These are phyloP conservation scores for Pythium monospermum DNA, from an alignment of 352 stramenopile genomes.

Conservation along the genomic window DNA sequence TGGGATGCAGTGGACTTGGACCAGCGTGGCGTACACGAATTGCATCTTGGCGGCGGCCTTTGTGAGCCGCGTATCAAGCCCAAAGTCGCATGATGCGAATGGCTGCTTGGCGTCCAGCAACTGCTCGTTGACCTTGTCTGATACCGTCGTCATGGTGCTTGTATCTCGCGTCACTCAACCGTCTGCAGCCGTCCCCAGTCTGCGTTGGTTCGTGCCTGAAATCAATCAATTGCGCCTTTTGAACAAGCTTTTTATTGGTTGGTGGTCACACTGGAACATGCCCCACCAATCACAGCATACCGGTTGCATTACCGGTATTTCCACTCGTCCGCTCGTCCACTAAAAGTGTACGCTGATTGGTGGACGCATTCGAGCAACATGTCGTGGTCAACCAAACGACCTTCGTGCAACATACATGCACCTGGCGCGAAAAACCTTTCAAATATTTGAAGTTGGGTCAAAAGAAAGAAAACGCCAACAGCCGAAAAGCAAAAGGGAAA, in stretches of 20 bases:
- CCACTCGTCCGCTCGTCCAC: constrained; percentile 6
- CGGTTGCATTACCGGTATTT: constrained; percentile 17
- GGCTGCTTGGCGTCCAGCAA: constrained; percentile 74
- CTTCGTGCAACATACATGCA: constrained; percentile 3
- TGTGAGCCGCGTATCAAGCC: constrained; percentile 88
- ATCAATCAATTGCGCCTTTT: constrained; percentile 10
- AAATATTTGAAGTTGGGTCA: constrained; percentile 21
- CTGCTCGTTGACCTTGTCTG: constrained; percentile 58
- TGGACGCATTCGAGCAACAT: constrained; percentile 10
- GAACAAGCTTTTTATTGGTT: constrained; percentile 20
- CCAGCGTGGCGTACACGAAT: constrained; percentile 92
- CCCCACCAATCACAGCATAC: constrained; percentile 8
- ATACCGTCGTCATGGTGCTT: constrained; percentile 23
- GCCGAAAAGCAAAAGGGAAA: background rate
- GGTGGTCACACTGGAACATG: constrained; percentile 20
- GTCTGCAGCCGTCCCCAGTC: too few species aligned
- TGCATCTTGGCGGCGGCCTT: constrained; percentile 92
- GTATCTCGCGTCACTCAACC: too few species aligned
- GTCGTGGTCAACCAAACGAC: background rate
- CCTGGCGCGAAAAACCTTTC: constrained; percentile 9
- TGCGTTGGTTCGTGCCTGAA: too few species aligned
- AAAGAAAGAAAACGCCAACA: background rate
- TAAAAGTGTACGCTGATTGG: constrained; percentile 2
- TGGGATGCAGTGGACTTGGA: constrained; percentile 94
- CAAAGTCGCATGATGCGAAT: constrained; percentile 81